Percentiles rank a stretch among this genome's conserved stretches.
Evolutionary conservation across 495 filamentous ascomycete genomes (phyloP).

Genomic region (Penicillium desertorum): DNA sequence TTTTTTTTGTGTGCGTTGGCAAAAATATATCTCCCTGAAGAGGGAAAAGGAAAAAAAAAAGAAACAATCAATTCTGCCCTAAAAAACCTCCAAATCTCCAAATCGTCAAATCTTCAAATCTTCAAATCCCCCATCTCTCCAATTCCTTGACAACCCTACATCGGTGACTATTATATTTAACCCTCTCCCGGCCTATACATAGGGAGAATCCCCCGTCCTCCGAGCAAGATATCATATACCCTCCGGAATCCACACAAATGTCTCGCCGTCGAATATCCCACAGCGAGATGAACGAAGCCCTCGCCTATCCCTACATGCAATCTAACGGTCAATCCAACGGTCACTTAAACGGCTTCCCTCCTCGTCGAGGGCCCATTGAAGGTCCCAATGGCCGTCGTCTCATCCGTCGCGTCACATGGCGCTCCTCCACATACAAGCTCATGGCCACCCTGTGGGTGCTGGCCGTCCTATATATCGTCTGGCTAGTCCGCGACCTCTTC

Average conservation of each 20-base stretch:
- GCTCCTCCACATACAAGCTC: slow-evolving; percentile 50
- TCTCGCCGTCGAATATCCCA: slow-evolving; percentile 47
- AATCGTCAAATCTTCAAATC: background rate
- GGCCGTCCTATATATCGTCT: slow-evolving; percentile 48
- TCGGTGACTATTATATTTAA: background rate
- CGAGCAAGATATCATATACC: slow-evolving; percentile 5
- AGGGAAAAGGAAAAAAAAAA: slow-evolving; percentile 4
- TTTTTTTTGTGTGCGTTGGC: slow-evolving; percentile 14
- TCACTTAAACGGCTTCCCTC: slow-evolving; percentile 11
- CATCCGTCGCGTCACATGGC: slow-evolving; percentile 52
- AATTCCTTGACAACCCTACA: too few species aligned
- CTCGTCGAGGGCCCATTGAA: slow-evolving; percentile 46
- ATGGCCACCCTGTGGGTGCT: slow-evolving; percentile 50
- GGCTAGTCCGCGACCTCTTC: slow-evolving; percentile 49
- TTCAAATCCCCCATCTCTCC: background rate
- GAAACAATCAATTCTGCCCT: background rate
- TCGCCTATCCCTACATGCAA: slow-evolving; percentile 39
- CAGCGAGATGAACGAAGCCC: slow-evolving; percentile 44
- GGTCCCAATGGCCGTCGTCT: slow-evolving; percentile 46
- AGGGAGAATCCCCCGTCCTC: background rate
- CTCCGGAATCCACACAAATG: slow-evolving; percentile 28
- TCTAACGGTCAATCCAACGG: slow-evolving; percentile 14
- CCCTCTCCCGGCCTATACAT: slow-evolving; percentile 1
- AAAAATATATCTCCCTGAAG: background rate
- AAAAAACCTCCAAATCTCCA: background rate